These are phyloP conservation scores for Limtongia smithiae DNA, from an alignment of 805 yeast genomes.

Conservation along the genomic window DNA sequence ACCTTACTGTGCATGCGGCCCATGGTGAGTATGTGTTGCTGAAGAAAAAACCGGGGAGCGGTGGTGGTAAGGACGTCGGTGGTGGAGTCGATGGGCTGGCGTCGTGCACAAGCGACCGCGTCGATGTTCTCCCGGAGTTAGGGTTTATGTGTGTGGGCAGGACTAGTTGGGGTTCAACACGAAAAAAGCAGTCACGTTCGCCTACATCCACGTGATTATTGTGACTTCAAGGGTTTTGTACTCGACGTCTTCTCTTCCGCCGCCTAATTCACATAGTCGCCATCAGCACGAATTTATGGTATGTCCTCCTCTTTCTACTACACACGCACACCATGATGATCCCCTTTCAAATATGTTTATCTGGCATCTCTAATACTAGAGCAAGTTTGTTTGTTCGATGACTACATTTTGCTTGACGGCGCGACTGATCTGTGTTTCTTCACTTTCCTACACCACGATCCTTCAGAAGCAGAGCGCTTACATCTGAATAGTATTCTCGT, in stretches of 20 bases:
- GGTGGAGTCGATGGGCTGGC: not conserved
- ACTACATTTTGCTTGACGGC: conserved; percentile 23
- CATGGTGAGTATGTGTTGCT: conserved; percentile 56
- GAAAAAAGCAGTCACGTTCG: not conserved
- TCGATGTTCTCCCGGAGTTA: not conserved
- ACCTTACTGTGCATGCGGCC: conserved; percentile 98
- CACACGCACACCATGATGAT: conserved; percentile 24
- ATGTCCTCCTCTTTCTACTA: too few relatives aligned
- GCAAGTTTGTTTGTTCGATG: conserved; percentile 18
- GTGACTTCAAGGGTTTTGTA: too few relatives aligned
- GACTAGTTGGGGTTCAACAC: conserved; percentile 1
- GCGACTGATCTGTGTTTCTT: conserved; percentile 5
- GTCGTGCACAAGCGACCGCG: not conserved
- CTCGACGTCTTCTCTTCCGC: not conserved
- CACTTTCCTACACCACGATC: not conserved
- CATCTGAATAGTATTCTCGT: not conserved
- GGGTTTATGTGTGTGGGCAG: not conserved
- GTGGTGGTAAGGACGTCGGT: not conserved
- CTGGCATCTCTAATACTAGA: conserved; percentile 34
- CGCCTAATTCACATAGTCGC: not conserved
- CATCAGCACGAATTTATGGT: not conserved
- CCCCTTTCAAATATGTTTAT: conserved; percentile 23
- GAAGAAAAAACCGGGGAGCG: not conserved
- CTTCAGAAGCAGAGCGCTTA: too few relatives aligned
- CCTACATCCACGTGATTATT: too few relatives aligned